A percentile compares a stretch with the other conserved stretches of the same genome.
These are phyloP conservation scores for Talaromyces ruber DNA, from an alignment of 495 filamentous ascomycete species.

Conservation along the genomic window DNA sequence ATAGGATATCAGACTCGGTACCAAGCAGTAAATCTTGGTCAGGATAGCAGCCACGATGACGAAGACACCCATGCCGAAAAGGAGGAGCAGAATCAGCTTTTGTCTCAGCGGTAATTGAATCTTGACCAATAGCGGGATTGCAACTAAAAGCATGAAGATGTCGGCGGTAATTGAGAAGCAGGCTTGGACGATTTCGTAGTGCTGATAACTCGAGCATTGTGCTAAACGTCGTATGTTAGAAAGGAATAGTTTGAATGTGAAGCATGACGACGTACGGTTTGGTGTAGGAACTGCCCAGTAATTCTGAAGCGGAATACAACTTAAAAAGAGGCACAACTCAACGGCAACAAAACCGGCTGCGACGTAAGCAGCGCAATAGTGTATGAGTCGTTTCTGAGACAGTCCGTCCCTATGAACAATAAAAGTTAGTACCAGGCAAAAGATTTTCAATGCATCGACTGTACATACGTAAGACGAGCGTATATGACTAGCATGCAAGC, in stretches of 20 bases:
- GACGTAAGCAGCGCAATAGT: slow-evolving; percentile 45
- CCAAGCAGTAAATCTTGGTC: slow-evolving; percentile 62
- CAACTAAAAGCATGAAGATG: slow-evolving; percentile 54
- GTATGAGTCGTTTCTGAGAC: slow-evolving; percentile 30
- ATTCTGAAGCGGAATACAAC: slow-evolving; percentile 50
- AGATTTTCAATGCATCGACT: background rate
- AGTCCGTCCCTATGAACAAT: slow-evolving; percentile 25
- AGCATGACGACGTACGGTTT: slow-evolving; percentile 21
- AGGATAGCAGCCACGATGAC: slow-evolving; percentile 57
- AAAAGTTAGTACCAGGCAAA: background rate
- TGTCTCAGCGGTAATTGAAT: slow-evolving; percentile 45
- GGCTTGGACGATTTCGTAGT: slow-evolving; percentile 44
- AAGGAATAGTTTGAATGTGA: background rate
- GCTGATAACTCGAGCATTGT: slow-evolving; percentile 43
- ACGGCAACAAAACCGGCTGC: slow-evolving; percentile 47
- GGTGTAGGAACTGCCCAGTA: slow-evolving; percentile 51
- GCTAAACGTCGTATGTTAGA: slow-evolving; percentile 10
- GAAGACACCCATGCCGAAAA: slow-evolving; percentile 55
- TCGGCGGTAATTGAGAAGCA: slow-evolving; percentile 60
- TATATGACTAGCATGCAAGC: slow-evolving; percentile 49
- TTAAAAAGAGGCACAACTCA: slow-evolving; percentile 55
- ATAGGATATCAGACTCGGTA: slow-evolving; percentile 34
- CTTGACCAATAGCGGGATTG: slow-evolving; percentile 52
- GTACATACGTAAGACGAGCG: slow-evolving; percentile 37
- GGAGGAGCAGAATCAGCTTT: slow-evolving; percentile 46